Evolutionary conservation across 116 monocot genomes (phyloP), one percentile per base, ranked within the genome.

Genomic region (Trichopus zeylanicus): DNA sequence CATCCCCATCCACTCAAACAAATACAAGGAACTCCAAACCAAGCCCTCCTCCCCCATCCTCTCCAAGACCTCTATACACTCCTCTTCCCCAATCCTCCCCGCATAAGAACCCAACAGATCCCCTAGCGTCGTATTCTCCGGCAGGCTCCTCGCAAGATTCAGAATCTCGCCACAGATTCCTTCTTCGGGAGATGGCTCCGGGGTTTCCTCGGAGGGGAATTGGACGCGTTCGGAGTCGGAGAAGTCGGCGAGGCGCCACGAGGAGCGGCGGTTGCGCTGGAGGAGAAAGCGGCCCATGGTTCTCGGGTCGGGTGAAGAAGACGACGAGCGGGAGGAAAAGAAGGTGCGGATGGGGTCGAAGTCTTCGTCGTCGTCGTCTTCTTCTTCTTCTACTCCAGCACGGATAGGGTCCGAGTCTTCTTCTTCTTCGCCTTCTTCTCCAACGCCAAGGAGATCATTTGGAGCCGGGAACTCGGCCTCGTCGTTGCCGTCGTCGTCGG

Each of bases 1-100:
- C 65, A 78, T 19, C 29, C 80, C 18, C 98, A 98, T 91, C 98
- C 98, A 98, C 59, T 88, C 80, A 31, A 82, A 82, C 6, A 98
- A 67, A 51, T 91, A 79, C 68, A 85, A 67, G 24, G 84, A 82
- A n/a, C 68, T 64, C 66, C 53, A 30, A 6, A 53, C 60, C 55
- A 88, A 48, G 12, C 78, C 78, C 64, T 85, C 82, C 46, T 87
- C 65, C 29, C 82, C 82, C 92, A 98, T 63, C 47, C 55, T 82
- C 57, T 30, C 37, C 77, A 98, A 56, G 48, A 98, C 37, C 62
- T 88, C 71, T 6, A 98, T 62, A 55, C 98, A 98, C 31, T 91
- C 98, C 25, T 73, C 77, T 64, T 80, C 75, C 11, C 77, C 68
- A 46, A 88, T 33, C 61, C 57, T 75, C 25, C 88, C 98, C 31